Percentiles rank a stretch among this genome's conserved stretches.
phyloP scores from a whole-genome alignment of 2,329 filamentous ascomycete species.

The Fusarium setosum region DNA sequence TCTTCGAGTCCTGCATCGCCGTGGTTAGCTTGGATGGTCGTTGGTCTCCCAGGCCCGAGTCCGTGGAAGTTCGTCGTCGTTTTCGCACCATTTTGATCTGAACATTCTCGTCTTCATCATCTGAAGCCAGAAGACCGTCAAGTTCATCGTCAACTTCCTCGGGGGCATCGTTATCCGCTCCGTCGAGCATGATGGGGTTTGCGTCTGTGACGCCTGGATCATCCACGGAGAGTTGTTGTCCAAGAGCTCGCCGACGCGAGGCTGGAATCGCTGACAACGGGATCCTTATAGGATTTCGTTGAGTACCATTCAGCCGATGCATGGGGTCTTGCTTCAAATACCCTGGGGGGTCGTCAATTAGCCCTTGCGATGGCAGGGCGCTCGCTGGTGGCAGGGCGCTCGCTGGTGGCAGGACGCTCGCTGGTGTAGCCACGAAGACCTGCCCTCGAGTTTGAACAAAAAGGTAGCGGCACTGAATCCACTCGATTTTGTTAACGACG shows the following conservation, averaged over 20 bases:
- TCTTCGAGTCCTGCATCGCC: conserved; percentile 19
- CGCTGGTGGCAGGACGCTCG: conserved; percentile 14
- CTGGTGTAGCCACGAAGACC: too few species aligned
- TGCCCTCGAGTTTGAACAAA: conserved; percentile 59
- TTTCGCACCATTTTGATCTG: conserved; percentile 25
- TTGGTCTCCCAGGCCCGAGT: conserved; percentile 30
- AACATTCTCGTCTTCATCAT: conserved; percentile 18
- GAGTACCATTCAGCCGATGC: conserved; percentile 14
- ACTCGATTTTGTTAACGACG: conserved; percentile 81
- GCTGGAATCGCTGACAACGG: conserved; percentile 43
- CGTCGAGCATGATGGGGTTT: conserved; percentile 14
- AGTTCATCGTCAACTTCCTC: conserved; percentile 27
- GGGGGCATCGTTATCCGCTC: neutral
- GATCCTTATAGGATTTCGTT: conserved; percentile 22
- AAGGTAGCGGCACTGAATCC: conserved; percentile 91
- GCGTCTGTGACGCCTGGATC: neutral
- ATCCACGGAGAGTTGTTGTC: neutral
- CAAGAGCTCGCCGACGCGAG: conserved; percentile 24
- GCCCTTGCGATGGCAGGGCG: conserved; percentile 11
- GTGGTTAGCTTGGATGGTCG: conserved; percentile 29
- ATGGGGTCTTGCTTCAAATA: conserved; percentile 45
- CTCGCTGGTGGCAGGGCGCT: conserved; percentile 12
- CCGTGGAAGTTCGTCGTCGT: conserved; percentile 31
- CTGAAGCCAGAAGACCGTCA: conserved; percentile 36
- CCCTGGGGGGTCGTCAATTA: neutral